Conservation (phyloP, 768 basidiomycete species). For the Boletus subcaerulescens region DNA sequence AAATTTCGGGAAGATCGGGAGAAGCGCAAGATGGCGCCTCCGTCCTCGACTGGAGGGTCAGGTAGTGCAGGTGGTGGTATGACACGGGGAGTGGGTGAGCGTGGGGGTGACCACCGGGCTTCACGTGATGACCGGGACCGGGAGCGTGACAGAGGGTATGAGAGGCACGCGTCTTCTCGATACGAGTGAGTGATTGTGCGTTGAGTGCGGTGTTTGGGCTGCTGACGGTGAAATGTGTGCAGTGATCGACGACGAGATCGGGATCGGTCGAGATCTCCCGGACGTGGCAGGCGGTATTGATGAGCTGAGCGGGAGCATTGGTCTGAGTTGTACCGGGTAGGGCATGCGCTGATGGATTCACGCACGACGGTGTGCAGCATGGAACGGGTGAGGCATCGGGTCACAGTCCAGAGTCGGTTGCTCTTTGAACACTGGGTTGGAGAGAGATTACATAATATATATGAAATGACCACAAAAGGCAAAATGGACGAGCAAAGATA, state of each 20-base stretch:
- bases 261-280: conserved; percentile 72
- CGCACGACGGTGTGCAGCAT: conserved; percentile 22
- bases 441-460: conserved; percentile 18
- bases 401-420: not conserved
- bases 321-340: not conserved
- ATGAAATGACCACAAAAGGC: conserved; percentile 14
- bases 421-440: not conserved
- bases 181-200: conserved; percentile 58
- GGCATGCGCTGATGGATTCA: conserved; percentile 9
- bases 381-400: conserved; percentile 20
- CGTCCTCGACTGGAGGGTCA: conserved; percentile 37
- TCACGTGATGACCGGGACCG: conserved; percentile 66
- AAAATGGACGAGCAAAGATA: not conserved
- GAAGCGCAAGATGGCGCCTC: conserved; percentile 64
- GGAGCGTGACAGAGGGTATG: conserved; percentile 66
- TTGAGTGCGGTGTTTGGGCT: conserved; percentile 13
- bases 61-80: conserved; percentile 30
- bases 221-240: conserved; percentile 18
- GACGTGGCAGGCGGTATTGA: conserved; percentile 54
- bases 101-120: conserved; percentile 52
- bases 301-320: conserved; percentile 26
- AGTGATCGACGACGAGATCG: conserved; percentile 71
- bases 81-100: conserved; percentile 41
- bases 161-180: conserved; percentile 64
- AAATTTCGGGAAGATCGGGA: conserved; percentile 92